Base-by-base conservation (phyloP, 495 filamentous ascomycete species). In the Aspergillus bertholletiae region DNA sequence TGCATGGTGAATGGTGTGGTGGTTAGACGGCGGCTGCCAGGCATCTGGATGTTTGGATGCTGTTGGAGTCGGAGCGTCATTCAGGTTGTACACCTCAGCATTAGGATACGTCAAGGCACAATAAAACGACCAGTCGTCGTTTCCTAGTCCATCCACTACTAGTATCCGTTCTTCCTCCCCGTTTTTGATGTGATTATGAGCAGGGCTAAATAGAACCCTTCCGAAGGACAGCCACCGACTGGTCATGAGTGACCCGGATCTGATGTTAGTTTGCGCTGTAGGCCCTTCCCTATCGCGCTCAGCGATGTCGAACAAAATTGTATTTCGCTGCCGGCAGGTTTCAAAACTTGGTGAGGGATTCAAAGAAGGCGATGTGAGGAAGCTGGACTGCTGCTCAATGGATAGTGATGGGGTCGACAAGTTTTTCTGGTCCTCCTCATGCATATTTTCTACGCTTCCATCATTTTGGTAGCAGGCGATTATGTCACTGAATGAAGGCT, bases 111-210 rank as follows among this genome's bases (percentile, higher is more conserved):
- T 95, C 65, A 96, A 80, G 13, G 94, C 90, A 46, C 89, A 92
- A 68, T 96, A 98, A 72, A 95, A 97, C 3, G 92, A 96, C 95
- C 95, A 99, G 68, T 99, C 95, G 60, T 94, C 85, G 56, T 85
- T 89, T 45, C 87, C 89, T 26, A 98, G 82, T 11, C 95, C 95
- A 68, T 99, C 94, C 37, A 99, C 80, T 20, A 99, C 88, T 15
- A 99, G 80, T 28, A 99, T 80, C 20, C 81, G 70, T 27, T 84
- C 80, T 26, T 83, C 73, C 9, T 73, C 68, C 27, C 72, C 85
- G 7, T 82, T 79, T 35, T 84, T 83, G 32, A 96, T 80, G 49
- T 89, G 87, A 22, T 88, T 86, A 53, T 95, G 88, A 17, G 91
- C 89, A 5, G 95, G 94, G 60, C 89, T 95, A 72, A 99, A 96